Percentiles rank a stretch among this genome's conserved stretches.
Conservation (phyloP, 495 filamentous ascomycete species). For the Eremomyces bilateralis region DNA sequence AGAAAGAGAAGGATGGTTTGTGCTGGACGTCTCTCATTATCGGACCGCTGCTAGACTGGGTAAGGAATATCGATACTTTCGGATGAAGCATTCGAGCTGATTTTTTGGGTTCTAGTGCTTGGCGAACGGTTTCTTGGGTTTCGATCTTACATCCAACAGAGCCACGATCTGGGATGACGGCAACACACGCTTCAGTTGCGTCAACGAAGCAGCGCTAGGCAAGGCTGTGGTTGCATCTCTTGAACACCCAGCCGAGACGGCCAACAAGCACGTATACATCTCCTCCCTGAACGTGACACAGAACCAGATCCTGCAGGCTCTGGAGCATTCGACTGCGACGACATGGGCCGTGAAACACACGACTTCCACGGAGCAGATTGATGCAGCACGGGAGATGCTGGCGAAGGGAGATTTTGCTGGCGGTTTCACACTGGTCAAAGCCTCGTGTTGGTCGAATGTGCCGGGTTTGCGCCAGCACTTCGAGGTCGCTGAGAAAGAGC, state of each 20-base stretch:
- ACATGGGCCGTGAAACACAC: conserved; percentile 17
- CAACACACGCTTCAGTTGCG: conserved; percentile 15
- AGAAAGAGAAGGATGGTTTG: conserved; percentile 20
- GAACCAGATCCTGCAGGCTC: conserved; percentile 22
- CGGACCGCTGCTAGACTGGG: conserved; percentile 31
- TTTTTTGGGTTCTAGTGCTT: conserved; percentile 20
- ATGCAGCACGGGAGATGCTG: conserved; percentile 16
- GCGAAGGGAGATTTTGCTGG: conserved; percentile 18
- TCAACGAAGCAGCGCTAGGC: no score
- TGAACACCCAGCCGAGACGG: conserved; percentile 19
- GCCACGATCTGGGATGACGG: conserved; percentile 27
- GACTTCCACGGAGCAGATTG: conserved; percentile 15
- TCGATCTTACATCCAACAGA: conserved; percentile 20
- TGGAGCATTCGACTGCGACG: conserved; percentile 26
- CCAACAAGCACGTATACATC: conserved; percentile 28
- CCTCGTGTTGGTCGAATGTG: neutral
- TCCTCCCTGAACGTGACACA: conserved; percentile 25
- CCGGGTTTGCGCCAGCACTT: conserved; percentile 2
- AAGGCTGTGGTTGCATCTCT: conserved; percentile 24
- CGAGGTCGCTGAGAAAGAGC: conserved; percentile 4
- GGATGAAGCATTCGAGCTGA: no score
- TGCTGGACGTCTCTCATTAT: conserved; percentile 28
- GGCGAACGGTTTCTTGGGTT: conserved; percentile 23
- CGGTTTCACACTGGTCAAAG: neutral
- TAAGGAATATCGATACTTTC: conserved; percentile 12